Evolutionary conservation across 2,329 filamentous ascomycete species (phyloP).

Genomic region (Bipolaris sorokiniana): DNA sequence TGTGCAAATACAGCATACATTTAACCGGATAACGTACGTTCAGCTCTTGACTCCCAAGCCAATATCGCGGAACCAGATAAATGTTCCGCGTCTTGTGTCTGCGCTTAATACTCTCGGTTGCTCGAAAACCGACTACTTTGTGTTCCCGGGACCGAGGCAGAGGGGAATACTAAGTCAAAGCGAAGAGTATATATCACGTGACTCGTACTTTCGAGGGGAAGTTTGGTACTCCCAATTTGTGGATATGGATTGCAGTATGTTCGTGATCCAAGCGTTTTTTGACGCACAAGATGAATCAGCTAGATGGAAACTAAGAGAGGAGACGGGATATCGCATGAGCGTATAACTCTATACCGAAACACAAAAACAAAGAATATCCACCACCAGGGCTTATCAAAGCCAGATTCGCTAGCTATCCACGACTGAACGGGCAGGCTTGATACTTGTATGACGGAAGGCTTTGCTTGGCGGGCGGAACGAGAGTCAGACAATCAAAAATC

Average conservation of each 20-base stretch:
- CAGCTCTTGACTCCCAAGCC: neutral
- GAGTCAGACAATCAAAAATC: neutral
- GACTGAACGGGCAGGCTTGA: no score
- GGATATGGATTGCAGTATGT: neutral
- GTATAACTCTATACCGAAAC: no score
- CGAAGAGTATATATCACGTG: no score
- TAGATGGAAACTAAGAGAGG: neutral
- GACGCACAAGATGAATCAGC: no score
- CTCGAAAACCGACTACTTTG: neutral
- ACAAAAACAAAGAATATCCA: no score
- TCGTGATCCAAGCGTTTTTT: neutral
- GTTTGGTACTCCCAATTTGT: neutral
- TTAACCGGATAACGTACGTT: slow-evolving; percentile 40
- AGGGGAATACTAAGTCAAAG: neutral
- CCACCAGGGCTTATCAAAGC: no score
- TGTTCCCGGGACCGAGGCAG: neutral
- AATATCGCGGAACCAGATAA: neutral
- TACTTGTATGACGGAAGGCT: neutral
- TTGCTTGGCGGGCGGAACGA: neutral
- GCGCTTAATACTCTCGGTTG: neutral
- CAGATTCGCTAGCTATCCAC: no score
- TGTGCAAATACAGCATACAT: slow-evolving; percentile 17
- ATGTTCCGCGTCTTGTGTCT: neutral
- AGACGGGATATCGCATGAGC: neutral
- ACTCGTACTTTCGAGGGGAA: neutral